These are phyloP conservation scores for Thraustotheca clavata DNA, from an alignment of 352 stramenopile species.

Conservation along the genomic window DNA sequence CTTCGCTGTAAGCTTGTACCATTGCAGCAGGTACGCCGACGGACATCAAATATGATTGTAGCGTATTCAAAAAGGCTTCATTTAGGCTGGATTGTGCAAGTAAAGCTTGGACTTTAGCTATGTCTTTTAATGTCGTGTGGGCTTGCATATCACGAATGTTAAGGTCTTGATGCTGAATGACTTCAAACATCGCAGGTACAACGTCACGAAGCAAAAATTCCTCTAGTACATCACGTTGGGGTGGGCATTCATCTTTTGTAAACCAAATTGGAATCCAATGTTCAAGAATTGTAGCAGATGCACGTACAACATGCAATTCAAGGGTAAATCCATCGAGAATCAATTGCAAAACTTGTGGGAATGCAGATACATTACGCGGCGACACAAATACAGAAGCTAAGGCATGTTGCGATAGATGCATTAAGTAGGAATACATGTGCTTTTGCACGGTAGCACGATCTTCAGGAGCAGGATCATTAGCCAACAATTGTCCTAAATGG, in stretches of 20 bases:
- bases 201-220: conserved; percentile 54
- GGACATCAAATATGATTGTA: conserved; percentile 54
- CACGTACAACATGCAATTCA: conserved; percentile 66
- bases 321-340: conserved; percentile 57
- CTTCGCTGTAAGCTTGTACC: conserved; percentile 45
- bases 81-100: conserved; percentile 41
- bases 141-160: conserved; percentile 64
- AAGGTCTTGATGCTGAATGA: conserved; percentile 59
- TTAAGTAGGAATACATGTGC: conserved; percentile 71
- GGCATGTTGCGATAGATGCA: conserved; percentile 64
- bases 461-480: conserved; percentile 29
- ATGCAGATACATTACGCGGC: conserved; percentile 46
- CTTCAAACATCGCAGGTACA: conserved; percentile 57
- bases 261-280: conserved; percentile 61
- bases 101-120: conserved; percentile 58
- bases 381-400: conserved; percentile 59
- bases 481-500: conserved; percentile 59
- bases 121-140: conserved; percentile 56
- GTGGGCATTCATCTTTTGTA: conserved; percentile 17
- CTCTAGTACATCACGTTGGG: conserved; percentile 23
- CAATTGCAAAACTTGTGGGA: conserved; percentile 58
- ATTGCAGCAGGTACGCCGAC: conserved; percentile 49
- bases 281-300: conserved; percentile 63
- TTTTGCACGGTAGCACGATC: conserved; percentile 72
- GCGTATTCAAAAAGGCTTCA: conserved; percentile 49